Percentiles rank a stretch among this genome's conserved stretches.
These are phyloP conservation scores for Fraxinus quadrangulata DNA, from an alignment of 257 asterid genomes.

Conservation along the genomic window DNA sequence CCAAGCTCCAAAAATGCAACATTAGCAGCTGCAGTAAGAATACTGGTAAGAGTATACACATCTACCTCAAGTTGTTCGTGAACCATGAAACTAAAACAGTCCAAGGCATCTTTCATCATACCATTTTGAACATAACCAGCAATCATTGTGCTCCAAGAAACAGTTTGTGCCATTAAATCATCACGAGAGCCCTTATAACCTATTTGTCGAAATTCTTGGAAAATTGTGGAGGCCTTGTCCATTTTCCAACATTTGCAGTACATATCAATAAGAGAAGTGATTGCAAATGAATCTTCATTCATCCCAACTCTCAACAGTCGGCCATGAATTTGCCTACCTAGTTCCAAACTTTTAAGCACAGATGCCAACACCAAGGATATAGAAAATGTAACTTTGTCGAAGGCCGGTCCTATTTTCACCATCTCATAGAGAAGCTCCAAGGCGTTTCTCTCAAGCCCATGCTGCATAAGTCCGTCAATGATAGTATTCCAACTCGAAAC, in stretches of 20 bases:
- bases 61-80: conserved; percentile 44
- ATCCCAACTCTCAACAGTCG: conserved; percentile 51
- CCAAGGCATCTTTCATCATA: conserved; percentile 54
- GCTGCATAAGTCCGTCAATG: conserved; percentile 58
- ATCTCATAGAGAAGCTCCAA: conserved; percentile 54
- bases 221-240: conserved; percentile 54
- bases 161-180: conserved; percentile 41
- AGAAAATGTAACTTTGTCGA: conserved; percentile 58
- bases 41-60: conserved; percentile 56
- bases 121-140: conserved; percentile 65
- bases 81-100: conserved; percentile 51
- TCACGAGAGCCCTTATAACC: conserved; percentile 27
- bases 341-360: conserved; percentile 42
- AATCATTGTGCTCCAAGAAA: conserved; percentile 62
- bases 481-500: conserved; percentile 81
- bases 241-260: conserved; percentile 70
- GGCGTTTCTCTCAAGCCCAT: conserved; percentile 48
- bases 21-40: conserved; percentile 54
- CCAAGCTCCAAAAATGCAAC: conserved; percentile 60
- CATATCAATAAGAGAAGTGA: conserved; percentile 69
- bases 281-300: conserved; percentile 44
- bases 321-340: conserved; percentile 72
- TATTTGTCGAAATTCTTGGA: conserved; percentile 37
- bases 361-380: conserved; percentile 59
- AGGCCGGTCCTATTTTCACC: conserved; percentile 43